These are phyloP conservation scores for Westerdykella ornata DNA, from an alignment of 2,329 filamentous ascomycete species.

Conservation along the genomic window DNA sequence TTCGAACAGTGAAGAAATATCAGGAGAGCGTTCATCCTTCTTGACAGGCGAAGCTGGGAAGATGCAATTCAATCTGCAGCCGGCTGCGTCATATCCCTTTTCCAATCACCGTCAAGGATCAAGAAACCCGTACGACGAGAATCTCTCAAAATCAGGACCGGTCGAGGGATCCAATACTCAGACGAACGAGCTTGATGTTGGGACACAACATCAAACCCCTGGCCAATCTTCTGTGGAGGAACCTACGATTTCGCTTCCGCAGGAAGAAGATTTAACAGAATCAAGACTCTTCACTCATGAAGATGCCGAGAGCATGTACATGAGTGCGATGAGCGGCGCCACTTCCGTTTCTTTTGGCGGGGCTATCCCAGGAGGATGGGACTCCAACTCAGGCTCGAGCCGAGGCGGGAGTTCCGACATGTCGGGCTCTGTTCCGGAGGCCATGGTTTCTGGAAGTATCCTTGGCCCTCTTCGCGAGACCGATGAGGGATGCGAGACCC, in stretches of 20 bases:
- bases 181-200: slow-evolving; percentile 11
- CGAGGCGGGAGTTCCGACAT: slow-evolving; percentile 22
- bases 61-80: too few species aligned
- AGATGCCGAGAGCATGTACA: slow-evolving; percentile 80
- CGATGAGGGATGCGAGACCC: slow-evolving; percentile 37
- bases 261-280: slow-evolving; percentile 27
- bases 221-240: slow-evolving; percentile 3
- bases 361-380: slow-evolving; percentile 41
- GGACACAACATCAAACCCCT: slow-evolving; percentile 8
- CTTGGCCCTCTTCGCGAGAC: slow-evolving; percentile 21
- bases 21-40: too few species aligned
- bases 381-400: slow-evolving; percentile 28
- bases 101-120: too few species aligned
- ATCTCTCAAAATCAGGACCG: slow-evolving; percentile 9
- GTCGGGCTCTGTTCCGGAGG: slow-evolving; percentile 22
- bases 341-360: slow-evolving; percentile 14
- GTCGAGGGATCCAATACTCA: slow-evolving; percentile 5
- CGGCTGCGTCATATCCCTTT: too few species aligned
- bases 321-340: slow-evolving; percentile 56
- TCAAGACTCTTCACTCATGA: slow-evolving; percentile 72
- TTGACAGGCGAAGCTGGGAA: too few species aligned
- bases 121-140: background rate
- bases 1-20: too few species aligned
- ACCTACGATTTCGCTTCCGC: background rate
- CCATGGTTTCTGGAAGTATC: slow-evolving; percentile 29